Percentiles rank a stretch among this genome's conserved stretches.
phyloP scores from a whole-genome alignment of 2,329 filamentous ascomycete genomes.

The Sporothrix globosa region DNA sequence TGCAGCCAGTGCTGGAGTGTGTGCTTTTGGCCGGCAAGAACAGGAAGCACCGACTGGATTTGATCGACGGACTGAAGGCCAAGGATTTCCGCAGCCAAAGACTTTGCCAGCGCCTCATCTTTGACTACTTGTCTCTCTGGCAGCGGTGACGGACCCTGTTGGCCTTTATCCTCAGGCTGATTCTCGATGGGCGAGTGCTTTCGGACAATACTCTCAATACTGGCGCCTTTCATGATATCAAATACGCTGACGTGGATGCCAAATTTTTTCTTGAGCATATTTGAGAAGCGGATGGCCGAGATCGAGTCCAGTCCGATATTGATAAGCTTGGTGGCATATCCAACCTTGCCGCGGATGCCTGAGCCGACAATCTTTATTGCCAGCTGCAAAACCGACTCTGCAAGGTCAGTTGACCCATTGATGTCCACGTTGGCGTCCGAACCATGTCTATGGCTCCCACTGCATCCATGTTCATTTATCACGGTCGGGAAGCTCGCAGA shows the following conservation, averaged over 20 bases:
- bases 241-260: conserved; percentile 37
- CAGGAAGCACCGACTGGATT: conserved; percentile 35
- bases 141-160: background rate
- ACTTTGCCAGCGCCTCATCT: background rate
- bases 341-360: conserved; percentile 33
- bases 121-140: background rate
- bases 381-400: conserved; percentile 33
- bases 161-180: background rate
- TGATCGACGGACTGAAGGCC: background rate
- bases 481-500: background rate
- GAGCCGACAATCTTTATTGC: conserved; percentile 35
- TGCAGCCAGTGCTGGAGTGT: conserved; percentile 37
- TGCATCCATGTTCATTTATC: background rate
- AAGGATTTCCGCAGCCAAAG: background rate
- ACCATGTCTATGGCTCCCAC: background rate
- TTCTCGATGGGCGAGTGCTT: background rate
- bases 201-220: conserved; percentile 33
- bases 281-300: conserved; percentile 38
- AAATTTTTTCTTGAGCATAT: conserved; percentile 34
- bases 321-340: conserved; percentile 35
- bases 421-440: background rate
- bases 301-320: conserved; percentile 39
- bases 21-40: conserved; percentile 37
- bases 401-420: background rate
- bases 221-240: conserved; percentile 37